Evolutionary conservation across 2,329 filamentous ascomycete species (phyloP), one percentile per base, ranked within the genome.

Genomic region (Aspergillus sp.): DNA sequence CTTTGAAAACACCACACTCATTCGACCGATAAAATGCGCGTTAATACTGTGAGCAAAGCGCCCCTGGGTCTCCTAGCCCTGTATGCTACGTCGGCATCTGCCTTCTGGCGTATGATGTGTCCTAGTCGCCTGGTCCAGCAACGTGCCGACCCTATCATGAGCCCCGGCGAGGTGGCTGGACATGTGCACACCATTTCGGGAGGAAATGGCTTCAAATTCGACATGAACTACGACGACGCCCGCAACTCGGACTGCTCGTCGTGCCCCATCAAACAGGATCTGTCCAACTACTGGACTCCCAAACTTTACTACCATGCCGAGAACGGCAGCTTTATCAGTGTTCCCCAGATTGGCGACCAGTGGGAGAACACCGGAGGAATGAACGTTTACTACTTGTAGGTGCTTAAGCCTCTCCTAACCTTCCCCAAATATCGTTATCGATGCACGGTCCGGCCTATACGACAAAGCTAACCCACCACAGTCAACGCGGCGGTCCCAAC

Each of bases 201-300:
- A 49, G 89, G 87, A 59, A 89, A 85, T 74, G 87, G 80, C 65
- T 92, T 92, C 68, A 80, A 82, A 63, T 78, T 85, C 64, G 81
- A 75, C 55, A 86, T 88, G 70, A 85, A 82, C 47, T 90, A 86
- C 67, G 79, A 85, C 58, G 79, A 84, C 50, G 81, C 90, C 29
- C 74, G 78, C n/a, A 72, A 81, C 57, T 90, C 88, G 32, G 81
- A 83, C 26, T 94, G 90, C 81, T 90, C 86, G 52, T 90, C 87
- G 36, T 89, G 90, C 72, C 82, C 83, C 61, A 81, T 90, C 71
- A 85, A 82, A 67, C 85, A 84, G 56, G 90, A 92, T 76, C 81
- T 86, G 71, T 89, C 85, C 66, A 89, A 89, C 75, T 93, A 94
- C 80, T 93, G 90, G 90, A 86, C 87, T 57, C 90, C 90, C 1